Evolutionary conservation across 129 eudicot genomes (phyloP), one percentile per base, ranked within the genome.

Genomic region (Calendula officinalis): DNA sequence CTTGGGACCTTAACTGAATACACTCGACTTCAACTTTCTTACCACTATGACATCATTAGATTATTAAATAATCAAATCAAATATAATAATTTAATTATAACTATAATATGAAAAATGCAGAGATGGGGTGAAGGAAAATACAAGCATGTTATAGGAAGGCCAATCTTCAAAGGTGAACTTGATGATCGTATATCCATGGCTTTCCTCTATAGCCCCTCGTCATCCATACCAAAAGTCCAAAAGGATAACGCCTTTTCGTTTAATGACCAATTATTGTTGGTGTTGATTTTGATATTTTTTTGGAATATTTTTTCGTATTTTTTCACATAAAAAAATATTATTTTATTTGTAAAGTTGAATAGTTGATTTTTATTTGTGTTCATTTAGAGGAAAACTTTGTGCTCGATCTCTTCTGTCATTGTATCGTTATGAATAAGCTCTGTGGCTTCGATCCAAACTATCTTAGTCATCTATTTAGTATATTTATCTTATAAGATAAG

Each of bases 101-200:
- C n/a, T 66, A 40, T 67, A 60, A 7, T 66, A 39, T 73, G 55
- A 62, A 8, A 71, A 48, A n/a, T 30, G 71, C 91, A 89, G 97
- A 82, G 70, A 38, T 83, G 95, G 90, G 83, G 86, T 51, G 77
- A 66, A 54, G 95, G 95, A 56, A 70, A 66, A 39, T 89, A 76
- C 76, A 89, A 86, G 66, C 95, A 89, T 68, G 97, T 89, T 49
- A 89, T 89, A 50, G 97, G 95, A 43, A 83, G 81, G 49, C 90
- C 97, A 68, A 71, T 89, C 9, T 85, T 83, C 16, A 79, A 66
- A 77, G 73, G 75, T 11, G 78, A 74, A 60, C 55, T 13, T 56
- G 41, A 73, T 33, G 76, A 73, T 9, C 73, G 73, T 43, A 74
- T 84, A 42, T 90, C 97, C 6, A 71, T 90, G 94, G 86, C 86